Evolutionary conservation across 106 monocot species (phyloP), one percentile per base, ranked within the genome.

Genomic region (Platanthera guangdongensis): DNA sequence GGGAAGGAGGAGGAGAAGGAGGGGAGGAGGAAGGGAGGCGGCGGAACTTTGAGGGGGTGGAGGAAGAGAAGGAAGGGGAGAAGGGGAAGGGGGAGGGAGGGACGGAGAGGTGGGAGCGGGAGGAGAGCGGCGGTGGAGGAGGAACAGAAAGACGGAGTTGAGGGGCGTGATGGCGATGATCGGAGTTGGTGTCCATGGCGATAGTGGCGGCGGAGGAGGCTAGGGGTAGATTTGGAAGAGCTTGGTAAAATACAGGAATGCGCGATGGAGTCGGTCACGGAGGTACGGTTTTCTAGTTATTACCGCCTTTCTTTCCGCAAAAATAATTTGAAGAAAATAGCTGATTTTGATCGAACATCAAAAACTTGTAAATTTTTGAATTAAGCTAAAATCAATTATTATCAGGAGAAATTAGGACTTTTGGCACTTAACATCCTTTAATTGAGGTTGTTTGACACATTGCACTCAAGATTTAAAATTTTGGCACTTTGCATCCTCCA

Each of bases 1-100:
- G 77, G 74, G 73, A 81, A 74, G 73, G 82, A 76, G 68, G 64
- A 78, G 54, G 78, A 75, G 77, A 80, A 63, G 78, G 81, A 73
- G 54, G 82, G 25, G 25, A 25, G 75, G 78, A 74, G 72, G 80
- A 75, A 45, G 82, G 76, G 67, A 73, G 18, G 52, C 21, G 75
- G 55, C 73, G 81, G 5, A 60, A 72, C 7, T 18, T 32, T 78
- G 52, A 21, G 51, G 74, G 67, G 79, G 76, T 15, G 55, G 52
- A 16, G 64, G 80, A 11, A 49, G 76, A 73, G 21, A 78, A 50
- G 51, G 84, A 47, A 64, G 78, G 75, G 8, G 72, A 51, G 80
- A 68, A 47, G 55, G 79, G 9, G 53, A 71, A 47, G 51, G 53
- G 64, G 7, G 68, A 67, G 46, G 72, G 65, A 28, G 52, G 16